A percentile compares a stretch with the other conserved stretches of the same genome.
phyloP scores from a whole-genome alignment of 768 basidiomycete species.

The Baorangia bicolor region DNA sequence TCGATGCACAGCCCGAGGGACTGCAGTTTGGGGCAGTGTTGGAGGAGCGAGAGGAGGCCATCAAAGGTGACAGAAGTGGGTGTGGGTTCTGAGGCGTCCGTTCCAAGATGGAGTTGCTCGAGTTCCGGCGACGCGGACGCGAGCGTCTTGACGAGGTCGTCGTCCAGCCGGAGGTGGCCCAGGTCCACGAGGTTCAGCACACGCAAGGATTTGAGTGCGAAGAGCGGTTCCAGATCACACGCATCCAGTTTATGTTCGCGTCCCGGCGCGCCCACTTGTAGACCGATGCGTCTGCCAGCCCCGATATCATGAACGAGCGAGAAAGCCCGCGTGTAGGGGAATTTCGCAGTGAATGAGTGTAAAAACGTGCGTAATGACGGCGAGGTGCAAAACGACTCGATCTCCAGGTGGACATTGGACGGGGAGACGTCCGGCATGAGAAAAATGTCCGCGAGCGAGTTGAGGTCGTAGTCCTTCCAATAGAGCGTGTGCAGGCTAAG shows the following conservation, averaged over 20 bases:
- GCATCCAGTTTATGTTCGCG: slow-evolving; percentile 16
- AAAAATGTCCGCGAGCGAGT: slow-evolving; percentile 18
- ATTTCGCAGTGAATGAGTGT: slow-evolving; percentile 6
- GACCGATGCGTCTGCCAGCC: slow-evolving; percentile 22
- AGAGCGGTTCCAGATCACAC: slow-evolving; percentile 16
- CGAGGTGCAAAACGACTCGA: slow-evolving; percentile 24
- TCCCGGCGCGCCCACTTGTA: slow-evolving; percentile 13
- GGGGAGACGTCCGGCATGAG: slow-evolving; percentile 16
- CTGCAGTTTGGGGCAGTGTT: slow-evolving; percentile 17
- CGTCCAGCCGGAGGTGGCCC: slow-evolving; percentile 14
- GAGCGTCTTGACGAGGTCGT: slow-evolving; percentile 19
- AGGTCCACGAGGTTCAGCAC: slow-evolving; percentile 14
- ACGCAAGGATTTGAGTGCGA: slow-evolving; percentile 12
- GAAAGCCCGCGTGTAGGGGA: slow-evolving; percentile 12
- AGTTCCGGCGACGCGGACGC: slow-evolving; percentile 17
- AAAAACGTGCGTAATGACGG: slow-evolving; percentile 14
- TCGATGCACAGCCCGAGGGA: slow-evolving; percentile 12
- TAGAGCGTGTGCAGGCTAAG: slow-evolving; percentile 12
- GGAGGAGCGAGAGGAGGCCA: slow-evolving; percentile 21
- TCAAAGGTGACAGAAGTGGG: slow-evolving; percentile 14
- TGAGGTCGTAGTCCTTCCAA: slow-evolving; percentile 25
- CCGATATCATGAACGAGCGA: slow-evolving; percentile 23
- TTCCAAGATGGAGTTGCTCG: slow-evolving; percentile 14
- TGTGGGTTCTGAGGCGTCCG: neutral
- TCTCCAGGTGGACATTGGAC: slow-evolving; percentile 14